Conservation (phyloP, 495 filamentous ascomycete genomes). For the Tuber aestivum region DNA sequence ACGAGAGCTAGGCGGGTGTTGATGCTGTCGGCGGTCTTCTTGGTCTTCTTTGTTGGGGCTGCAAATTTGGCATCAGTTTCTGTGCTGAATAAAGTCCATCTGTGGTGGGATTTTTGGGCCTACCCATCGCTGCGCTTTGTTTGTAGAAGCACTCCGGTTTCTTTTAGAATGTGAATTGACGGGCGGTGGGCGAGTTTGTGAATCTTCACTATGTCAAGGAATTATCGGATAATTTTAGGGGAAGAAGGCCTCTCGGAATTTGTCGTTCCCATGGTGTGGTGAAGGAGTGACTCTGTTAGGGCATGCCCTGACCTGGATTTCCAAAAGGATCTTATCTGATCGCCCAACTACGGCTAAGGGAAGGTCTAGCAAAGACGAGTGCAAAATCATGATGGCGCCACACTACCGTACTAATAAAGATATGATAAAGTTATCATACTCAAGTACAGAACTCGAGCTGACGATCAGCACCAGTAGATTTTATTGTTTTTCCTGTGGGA, state of each 20-base stretch:
- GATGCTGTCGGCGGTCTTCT: slow-evolving; percentile 87
- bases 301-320: not conserved
- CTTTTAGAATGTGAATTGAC: slow-evolving; percentile 3
- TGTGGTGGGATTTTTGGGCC: not conserved
- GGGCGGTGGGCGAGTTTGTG: slow-evolving; percentile 1
- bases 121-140: slow-evolving; percentile 41
- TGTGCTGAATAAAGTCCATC: not conserved
- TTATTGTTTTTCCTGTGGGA: not conserved
- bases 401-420: too few relatives aligned
- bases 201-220: not conserved
- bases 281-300: not conserved
- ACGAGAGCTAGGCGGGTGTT: slow-evolving; percentile 72
- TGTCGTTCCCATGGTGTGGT: not conserved
- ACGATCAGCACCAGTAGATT: not conserved
- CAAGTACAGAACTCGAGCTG: too few relatives aligned
- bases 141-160: slow-evolving; percentile 34
- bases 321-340: not conserved
- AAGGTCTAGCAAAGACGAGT: too few relatives aligned
- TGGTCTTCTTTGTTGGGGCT: slow-evolving; percentile 84
- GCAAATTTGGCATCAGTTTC: slow-evolving; percentile 47
- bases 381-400: not conserved
- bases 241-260: not conserved
- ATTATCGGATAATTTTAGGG: not conserved
- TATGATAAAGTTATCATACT: too few relatives aligned
- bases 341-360: too few relatives aligned